These are phyloP conservation scores for Acrodontium crateriforme DNA, from an alignment of 2,329 filamentous ascomycete species.

Conservation along the genomic window DNA sequence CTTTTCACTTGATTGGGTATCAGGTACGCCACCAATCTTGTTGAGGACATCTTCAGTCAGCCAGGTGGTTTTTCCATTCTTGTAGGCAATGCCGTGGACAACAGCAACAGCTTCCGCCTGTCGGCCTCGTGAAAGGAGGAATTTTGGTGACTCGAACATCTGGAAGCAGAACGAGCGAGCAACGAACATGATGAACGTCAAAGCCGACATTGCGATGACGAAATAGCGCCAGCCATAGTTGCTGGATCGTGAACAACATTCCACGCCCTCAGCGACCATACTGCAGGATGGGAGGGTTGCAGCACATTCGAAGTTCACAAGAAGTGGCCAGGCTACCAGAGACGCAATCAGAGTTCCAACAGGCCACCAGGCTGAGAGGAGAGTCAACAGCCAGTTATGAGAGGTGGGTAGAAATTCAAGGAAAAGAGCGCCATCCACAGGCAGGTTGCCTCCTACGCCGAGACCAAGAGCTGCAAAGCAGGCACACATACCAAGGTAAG, in stretches of 20 bases:
- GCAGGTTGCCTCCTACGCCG: constrained; percentile 50
- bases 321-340: constrained; percentile 24
- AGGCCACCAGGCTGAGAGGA: constrained; percentile 81
- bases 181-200: constrained; percentile 65
- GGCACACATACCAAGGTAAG: constrained; percentile 35
- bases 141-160: constrained; percentile 77
- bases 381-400: constrained; percentile 60
- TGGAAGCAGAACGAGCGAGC: constrained; percentile 68
- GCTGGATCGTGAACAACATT: constrained; percentile 35
- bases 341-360: constrained; percentile 64
- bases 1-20: constrained; percentile 32
- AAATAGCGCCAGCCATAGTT: constrained; percentile 65
- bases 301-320: constrained; percentile 38
- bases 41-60: constrained; percentile 58
- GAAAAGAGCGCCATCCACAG: constrained; percentile 68
- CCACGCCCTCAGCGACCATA: too few relatives aligned
- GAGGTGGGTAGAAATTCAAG: constrained; percentile 59
- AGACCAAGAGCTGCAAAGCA: constrained; percentile 31
- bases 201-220: constrained; percentile 53
- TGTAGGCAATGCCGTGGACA: constrained; percentile 61
- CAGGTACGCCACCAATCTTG: constrained; percentile 39
- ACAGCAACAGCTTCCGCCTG: constrained; percentile 69
- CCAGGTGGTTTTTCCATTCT: constrained; percentile 50
- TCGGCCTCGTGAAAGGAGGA: constrained; percentile 59
- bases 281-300: constrained; percentile 3